Conservation (phyloP, 2,329 filamentous ascomycete species). For the Aspergillus fructus region DNA sequence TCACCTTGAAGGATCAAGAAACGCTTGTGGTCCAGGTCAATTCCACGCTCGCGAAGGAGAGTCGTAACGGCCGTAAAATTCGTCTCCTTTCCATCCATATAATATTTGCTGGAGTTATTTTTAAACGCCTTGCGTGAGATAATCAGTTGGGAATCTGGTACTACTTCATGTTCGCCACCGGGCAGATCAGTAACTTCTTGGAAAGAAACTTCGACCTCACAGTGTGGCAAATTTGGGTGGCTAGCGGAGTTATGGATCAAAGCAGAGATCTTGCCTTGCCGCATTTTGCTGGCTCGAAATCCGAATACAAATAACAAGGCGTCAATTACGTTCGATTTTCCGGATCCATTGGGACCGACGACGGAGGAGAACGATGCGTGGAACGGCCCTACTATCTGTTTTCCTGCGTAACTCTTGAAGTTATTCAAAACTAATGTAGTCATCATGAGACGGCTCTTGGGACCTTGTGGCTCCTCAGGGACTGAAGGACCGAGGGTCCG, state of each 20-base stretch:
- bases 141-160: conserved; percentile 80
- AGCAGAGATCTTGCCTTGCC: conserved; percentile 96
- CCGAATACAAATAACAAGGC: conserved; percentile 98
- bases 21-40: conserved; percentile 96
- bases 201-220: conserved; percentile 96
- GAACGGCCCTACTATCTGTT: conserved; percentile 94
- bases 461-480: conserved; percentile 70
- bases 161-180: conserved; percentile 69
- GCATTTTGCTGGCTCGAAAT: conserved; percentile 98
- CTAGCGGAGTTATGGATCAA: conserved; percentile 95
- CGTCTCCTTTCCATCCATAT: conserved; percentile 85
- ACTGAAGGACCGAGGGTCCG: conserved; percentile 65
- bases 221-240: conserved; percentile 79
- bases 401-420: conserved; percentile 97
- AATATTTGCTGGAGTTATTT: conserved; percentile 98
- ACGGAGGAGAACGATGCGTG: conserved; percentile 97
- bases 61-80: conserved; percentile 91
- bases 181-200: conserved; percentile 90
- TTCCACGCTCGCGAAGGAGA: conserved; percentile 79
- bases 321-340: conserved; percentile 98
- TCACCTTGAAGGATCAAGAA: conserved; percentile 97
- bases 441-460: conserved; percentile 87
- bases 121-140: conserved; percentile 93
- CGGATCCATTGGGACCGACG: conserved; percentile 95
- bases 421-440: conserved; percentile 90